phyloP scores from a whole-genome alignment of 495 filamentous ascomycete species.

The Cercophora scortea region DNA sequence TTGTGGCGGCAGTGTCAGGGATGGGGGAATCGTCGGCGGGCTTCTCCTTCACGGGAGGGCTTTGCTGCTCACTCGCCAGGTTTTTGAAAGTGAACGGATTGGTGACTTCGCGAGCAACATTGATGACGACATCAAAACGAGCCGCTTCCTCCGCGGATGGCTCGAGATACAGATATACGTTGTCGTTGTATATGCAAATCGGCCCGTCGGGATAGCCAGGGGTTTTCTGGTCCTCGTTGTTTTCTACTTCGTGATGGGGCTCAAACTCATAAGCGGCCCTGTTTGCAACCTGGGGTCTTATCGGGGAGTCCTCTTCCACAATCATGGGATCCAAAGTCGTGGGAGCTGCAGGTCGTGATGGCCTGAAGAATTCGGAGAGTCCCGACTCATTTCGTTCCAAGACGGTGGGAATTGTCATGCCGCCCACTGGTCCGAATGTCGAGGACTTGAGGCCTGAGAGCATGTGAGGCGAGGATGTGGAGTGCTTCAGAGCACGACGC shows the following conservation, averaged over 20 bases:
- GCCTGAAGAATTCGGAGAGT: slow-evolving; percentile 39
- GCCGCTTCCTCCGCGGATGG: slow-evolving; percentile 78
- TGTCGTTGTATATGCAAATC: slow-evolving; percentile 84
- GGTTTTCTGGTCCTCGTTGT: slow-evolving; percentile 69
- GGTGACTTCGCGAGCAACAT: slow-evolving; percentile 87
- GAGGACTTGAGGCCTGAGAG: slow-evolving; percentile 42
- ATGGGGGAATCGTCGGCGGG: slow-evolving; percentile 39
- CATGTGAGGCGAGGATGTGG: slow-evolving; percentile 49
- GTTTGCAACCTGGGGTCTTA: slow-evolving; percentile 51
- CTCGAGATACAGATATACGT: slow-evolving; percentile 88
- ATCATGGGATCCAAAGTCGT: slow-evolving; percentile 35
- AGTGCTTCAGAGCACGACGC: slow-evolving; percentile 47
- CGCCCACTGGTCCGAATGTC: slow-evolving; percentile 44
- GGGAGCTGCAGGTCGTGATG: slow-evolving; percentile 25
- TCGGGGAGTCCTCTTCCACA: slow-evolving; percentile 71
- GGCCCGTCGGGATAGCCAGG: slow-evolving; percentile 91
- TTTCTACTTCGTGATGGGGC: slow-evolving; percentile 42
- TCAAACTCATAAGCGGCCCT: slow-evolving; percentile 44
- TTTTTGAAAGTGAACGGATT: slow-evolving; percentile 62
- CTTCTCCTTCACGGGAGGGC: slow-evolving; percentile 7
- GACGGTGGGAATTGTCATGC: slow-evolving; percentile 46
- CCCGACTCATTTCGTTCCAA: slow-evolving; percentile 41
- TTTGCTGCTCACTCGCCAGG: slow-evolving; percentile 6
- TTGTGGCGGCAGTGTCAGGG: slow-evolving; percentile 63
- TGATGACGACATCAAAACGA: slow-evolving; percentile 86